Conservation (phyloP, 2,329 filamentous ascomycete genomes). For the Paecilomyces variotii region DNA sequence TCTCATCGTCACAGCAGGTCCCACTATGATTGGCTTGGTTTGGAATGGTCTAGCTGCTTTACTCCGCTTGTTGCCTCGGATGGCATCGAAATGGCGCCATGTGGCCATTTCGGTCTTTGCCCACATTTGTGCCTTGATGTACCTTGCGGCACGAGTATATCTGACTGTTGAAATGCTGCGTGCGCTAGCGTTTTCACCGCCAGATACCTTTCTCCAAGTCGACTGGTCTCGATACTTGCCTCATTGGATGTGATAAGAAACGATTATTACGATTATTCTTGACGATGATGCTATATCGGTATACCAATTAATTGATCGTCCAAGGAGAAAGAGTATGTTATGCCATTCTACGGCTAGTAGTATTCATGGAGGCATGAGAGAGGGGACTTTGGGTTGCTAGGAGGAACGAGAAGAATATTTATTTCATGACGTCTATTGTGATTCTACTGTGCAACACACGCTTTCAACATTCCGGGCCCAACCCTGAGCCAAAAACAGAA, state of each 20-base stretch:
- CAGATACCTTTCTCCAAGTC: background rate
- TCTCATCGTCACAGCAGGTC: conserved; percentile 1
- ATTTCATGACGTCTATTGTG: background rate
- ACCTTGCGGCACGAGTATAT: background rate
- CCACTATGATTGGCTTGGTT: background rate
- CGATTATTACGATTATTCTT: background rate
- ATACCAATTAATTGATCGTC: background rate
- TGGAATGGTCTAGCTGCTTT: background rate
- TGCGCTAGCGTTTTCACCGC: background rate
- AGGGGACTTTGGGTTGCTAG: no score
- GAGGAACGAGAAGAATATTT: no score
- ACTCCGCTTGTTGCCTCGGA: background rate
- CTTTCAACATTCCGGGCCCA: background rate
- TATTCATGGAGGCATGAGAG: no score
- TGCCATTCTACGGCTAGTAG: no score
- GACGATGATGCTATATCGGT: background rate
- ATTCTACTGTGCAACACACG: background rate
- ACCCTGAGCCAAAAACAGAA: background rate
- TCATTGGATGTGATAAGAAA: background rate
- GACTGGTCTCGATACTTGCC: conserved; percentile 1
- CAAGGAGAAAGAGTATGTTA: no score
- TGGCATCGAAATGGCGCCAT: background rate
- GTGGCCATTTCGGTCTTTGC: background rate
- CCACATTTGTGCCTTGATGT: background rate
- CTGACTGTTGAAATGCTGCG: background rate